Conservation (phyloP, 2,329 filamentous ascomycete species). For the Colletotrichum sp. region DNA sequence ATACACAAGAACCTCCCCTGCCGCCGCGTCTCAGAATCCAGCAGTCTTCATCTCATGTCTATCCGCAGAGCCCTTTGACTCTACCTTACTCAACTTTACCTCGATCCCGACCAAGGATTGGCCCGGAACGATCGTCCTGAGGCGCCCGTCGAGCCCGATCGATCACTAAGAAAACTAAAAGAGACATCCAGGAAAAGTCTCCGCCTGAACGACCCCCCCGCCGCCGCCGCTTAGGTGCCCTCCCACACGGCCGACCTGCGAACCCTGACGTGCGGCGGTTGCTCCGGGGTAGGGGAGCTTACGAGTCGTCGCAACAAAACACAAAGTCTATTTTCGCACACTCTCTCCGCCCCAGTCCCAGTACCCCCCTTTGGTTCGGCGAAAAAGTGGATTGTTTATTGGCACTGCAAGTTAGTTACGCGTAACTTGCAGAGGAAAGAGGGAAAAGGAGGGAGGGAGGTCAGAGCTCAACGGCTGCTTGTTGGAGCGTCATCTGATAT, state of each 20-base stretch:
- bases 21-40: background rate
- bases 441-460: background rate
- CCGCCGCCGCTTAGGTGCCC: background rate
- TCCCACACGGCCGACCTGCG: background rate
- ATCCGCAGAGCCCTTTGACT: background rate
- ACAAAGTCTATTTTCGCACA: slow-evolving; percentile 8
- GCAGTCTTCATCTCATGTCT: background rate
- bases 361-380: background rate
- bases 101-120: background rate
- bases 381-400: background rate
- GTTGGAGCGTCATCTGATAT: slow-evolving; percentile 15
- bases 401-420: background rate
- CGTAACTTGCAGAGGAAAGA: background rate
- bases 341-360: background rate
- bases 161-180: background rate
- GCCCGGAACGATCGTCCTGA: background rate
- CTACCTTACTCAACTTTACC: background rate
- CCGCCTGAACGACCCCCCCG: background rate
- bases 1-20: background rate
- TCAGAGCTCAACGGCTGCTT: background rate
- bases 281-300: background rate
- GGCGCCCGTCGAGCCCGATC: background rate
- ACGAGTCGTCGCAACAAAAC: slow-evolving; percentile 8
- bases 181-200: background rate
- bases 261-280: background rate